Evolutionary conservation across 1,284 basidiomycete species (phyloP).

Genomic region (Bjerkandera adusta): DNA sequence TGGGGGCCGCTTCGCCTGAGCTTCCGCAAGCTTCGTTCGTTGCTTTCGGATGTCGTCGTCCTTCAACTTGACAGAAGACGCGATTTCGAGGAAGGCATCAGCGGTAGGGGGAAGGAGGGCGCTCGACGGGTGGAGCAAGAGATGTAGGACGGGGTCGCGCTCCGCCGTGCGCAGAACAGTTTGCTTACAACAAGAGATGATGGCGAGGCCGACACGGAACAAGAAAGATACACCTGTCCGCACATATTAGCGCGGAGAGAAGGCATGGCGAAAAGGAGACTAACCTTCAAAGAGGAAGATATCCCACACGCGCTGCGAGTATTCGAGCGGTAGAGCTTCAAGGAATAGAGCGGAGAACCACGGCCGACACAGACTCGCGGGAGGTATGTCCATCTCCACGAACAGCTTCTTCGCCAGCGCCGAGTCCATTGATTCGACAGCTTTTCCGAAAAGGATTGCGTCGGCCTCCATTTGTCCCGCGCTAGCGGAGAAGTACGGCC

Average conservation of each 20-base stretch:
- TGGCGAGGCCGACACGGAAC: constrained; percentile 75
- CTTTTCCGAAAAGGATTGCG: constrained; percentile 71
- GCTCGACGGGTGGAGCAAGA: constrained; percentile 52
- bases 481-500: constrained; percentile 75
- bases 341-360: constrained; percentile 80
- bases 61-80: constrained; percentile 68
- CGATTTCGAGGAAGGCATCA: constrained; percentile 63
- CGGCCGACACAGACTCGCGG: constrained; percentile 53
- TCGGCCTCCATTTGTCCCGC: constrained; percentile 82
- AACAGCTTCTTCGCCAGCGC: constrained; percentile 66
- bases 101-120: constrained; percentile 52
- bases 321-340: constrained; percentile 74
- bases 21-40: constrained; percentile 63
- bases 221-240: constrained; percentile 76
- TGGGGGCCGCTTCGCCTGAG: constrained; percentile 41
- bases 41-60: constrained; percentile 82
- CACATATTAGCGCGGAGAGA: constrained; percentile 1
- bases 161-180: constrained; percentile 50
- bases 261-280: not conserved
- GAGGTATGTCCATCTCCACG: constrained; percentile 58
- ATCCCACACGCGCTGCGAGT: constrained; percentile 83
- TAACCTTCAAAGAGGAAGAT: constrained; percentile 84
- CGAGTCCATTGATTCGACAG: constrained; percentile 69
- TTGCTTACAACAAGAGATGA: constrained; percentile 66
- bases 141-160: constrained; percentile 47